Evolutionary conservation across 2,329 filamentous ascomycete species (phyloP).

Genomic region (Allantophomopsis cytisporea): DNA sequence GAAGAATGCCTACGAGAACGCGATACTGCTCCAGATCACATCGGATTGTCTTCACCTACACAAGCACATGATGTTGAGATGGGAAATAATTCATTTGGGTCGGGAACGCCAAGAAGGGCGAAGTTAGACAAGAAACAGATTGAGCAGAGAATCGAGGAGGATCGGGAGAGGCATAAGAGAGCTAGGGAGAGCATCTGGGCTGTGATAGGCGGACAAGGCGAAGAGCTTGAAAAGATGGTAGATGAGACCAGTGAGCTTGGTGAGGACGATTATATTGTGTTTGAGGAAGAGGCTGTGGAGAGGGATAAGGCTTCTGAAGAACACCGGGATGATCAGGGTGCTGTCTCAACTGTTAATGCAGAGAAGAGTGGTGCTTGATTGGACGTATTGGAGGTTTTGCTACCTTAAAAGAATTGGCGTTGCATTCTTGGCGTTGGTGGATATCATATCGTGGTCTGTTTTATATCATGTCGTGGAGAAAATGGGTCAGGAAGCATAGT

Average conservation of each 20-base stretch:
- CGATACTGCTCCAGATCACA: constrained; percentile 11
- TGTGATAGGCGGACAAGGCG: constrained; percentile 39
- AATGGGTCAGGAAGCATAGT: too few relatives aligned
- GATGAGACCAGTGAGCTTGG: constrained; percentile 78
- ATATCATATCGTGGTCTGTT: too few relatives aligned
- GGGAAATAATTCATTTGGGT: constrained; percentile 7
- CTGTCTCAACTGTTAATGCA: not conserved
- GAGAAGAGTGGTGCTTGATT: not conserved
- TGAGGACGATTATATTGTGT: constrained; percentile 71
- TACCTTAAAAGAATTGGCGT: too few relatives aligned
- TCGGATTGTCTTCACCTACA: constrained; percentile 13
- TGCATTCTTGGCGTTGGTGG: too few relatives aligned
- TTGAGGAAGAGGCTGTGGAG: constrained; percentile 53
- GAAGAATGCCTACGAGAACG: constrained; percentile 73
- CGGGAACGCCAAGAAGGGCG: constrained; percentile 16
- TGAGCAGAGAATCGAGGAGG: constrained; percentile 93
- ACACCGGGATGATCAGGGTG: constrained; percentile 12
- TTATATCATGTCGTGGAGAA: too few relatives aligned
- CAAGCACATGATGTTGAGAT: constrained; percentile 9
- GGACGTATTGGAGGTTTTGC: too few relatives aligned
- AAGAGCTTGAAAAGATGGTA: constrained; percentile 70
- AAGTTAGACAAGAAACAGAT: constrained; percentile 75
- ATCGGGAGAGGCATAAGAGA: constrained; percentile 87
- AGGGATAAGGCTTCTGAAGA: constrained; percentile 9
- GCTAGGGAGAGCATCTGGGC: constrained; percentile 90